Evolutionary conservation across 257 asterid genomes (phyloP).

Genomic region (Cruciata laevipes): DNA sequence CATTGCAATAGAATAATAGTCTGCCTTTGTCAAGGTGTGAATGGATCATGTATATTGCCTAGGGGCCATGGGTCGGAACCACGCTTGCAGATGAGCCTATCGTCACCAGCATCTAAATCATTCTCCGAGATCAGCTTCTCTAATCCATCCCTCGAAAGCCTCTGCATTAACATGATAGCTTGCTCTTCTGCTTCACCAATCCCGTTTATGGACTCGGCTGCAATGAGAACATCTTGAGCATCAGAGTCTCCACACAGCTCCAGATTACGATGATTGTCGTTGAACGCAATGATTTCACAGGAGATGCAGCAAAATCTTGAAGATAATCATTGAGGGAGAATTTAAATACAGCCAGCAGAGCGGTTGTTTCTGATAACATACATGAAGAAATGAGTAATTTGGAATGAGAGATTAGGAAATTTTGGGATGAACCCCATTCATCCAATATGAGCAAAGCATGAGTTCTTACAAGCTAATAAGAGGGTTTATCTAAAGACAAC

Average conservation of each 20-base stretch:
- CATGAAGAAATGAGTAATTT: too few species aligned
- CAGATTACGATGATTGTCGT: conserved; percentile 40
- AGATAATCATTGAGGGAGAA: conserved; percentile 36
- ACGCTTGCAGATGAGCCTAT: conserved; percentile 32
- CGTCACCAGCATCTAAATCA: conserved; percentile 45
- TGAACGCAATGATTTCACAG: conserved; percentile 57
- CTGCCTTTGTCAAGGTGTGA: too few species aligned
- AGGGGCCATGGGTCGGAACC: conserved; percentile 52
- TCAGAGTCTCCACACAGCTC: conserved; percentile 8
- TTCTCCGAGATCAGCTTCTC: conserved; percentile 50
- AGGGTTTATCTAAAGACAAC: too few species aligned
- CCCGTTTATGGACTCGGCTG: conserved; percentile 49
- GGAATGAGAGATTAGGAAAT: too few species aligned
- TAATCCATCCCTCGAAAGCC: conserved; percentile 38
- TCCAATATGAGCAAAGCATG: too few species aligned
- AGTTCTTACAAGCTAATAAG: too few species aligned
- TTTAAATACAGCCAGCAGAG: conserved; percentile 56
- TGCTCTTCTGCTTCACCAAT: conserved; percentile 34
- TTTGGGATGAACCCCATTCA: too few species aligned
- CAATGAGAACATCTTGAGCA: conserved; percentile 45
- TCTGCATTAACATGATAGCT: conserved; percentile 39
- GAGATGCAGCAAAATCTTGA: conserved; percentile 31
- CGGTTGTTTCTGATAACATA: conserved; percentile 33
- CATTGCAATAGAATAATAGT: too few species aligned
- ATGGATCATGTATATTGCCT: too few species aligned